Conservation (phyloP, 1,139 yeast genomes). For the Magnusiomyces tetraspermus region DNA sequence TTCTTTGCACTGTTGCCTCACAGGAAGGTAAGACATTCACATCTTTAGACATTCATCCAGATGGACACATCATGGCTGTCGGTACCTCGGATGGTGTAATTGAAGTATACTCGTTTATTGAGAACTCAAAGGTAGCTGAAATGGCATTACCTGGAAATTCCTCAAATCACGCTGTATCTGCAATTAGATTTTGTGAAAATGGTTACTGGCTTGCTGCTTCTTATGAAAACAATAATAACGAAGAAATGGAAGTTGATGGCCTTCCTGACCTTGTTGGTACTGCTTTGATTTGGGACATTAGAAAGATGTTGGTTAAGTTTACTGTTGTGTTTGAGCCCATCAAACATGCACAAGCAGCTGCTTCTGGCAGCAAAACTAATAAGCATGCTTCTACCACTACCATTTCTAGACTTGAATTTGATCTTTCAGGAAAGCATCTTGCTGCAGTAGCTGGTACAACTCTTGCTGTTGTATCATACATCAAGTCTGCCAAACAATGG, state of each 20-base stretch:
- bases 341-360: slow-evolving; percentile 8
- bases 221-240: slow-evolving; percentile 21
- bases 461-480: background rate
- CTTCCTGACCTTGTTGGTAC: slow-evolving; percentile 6
- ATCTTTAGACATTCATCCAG: slow-evolving; percentile 43
- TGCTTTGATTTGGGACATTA: slow-evolving; percentile 21
- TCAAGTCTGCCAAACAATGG: slow-evolving; percentile 4
- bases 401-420: slow-evolving; percentile 6
- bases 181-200: slow-evolving; percentile 50
- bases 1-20: background rate
- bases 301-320: slow-evolving; percentile 16
- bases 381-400: slow-evolving; percentile 35
- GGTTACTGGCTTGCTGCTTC: slow-evolving; percentile 53
- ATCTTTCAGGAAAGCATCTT: background rate
- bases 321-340: slow-evolving; percentile 22
- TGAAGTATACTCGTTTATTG: slow-evolving; percentile 38
- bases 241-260: slow-evolving; percentile 16
- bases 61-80: slow-evolving; percentile 52
- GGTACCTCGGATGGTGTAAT: slow-evolving; percentile 38
- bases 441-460: background rate
- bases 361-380: slow-evolving; percentile 13
- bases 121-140: slow-evolving; percentile 35
- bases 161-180: slow-evolving; percentile 28
- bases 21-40: slow-evolving; percentile 5
- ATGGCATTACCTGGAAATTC: slow-evolving; percentile 27